Percentiles rank a stretch among this genome's conserved stretches.
Conservation (phyloP, 139 green algal genomes). For the Coelastrella sp. region DNA sequence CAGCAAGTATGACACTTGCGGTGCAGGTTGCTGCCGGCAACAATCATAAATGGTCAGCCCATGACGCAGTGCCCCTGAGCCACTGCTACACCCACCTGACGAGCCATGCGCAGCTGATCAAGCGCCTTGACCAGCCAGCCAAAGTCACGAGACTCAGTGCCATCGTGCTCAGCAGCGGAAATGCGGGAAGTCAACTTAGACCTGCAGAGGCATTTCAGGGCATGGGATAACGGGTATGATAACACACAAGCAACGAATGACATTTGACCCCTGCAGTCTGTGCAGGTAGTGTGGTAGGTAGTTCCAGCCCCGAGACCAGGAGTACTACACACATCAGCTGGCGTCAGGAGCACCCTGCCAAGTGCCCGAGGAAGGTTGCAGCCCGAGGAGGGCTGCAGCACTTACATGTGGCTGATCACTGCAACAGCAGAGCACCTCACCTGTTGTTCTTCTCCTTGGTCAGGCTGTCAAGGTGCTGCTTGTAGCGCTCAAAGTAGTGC, state of each 20-base stretch:
- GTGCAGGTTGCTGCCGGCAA: too few species aligned
- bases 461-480: constrained; percentile 70
- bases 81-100: background rate
- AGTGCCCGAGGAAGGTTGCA: too few species aligned
- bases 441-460: constrained; percentile 49
- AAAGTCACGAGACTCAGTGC: constrained; percentile 63
- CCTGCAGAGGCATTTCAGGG: constrained; percentile 24
- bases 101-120: constrained; percentile 72
- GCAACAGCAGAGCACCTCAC: background rate
- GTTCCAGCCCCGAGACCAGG: too few species aligned
- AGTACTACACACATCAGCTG: too few species aligned
- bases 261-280: too few species aligned
- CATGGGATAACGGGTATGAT: background rate
- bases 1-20: too few species aligned
- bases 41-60: background rate
- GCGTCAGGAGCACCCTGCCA: too few species aligned
- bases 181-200: constrained; percentile 55
- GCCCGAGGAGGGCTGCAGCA: too few species aligned
- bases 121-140: constrained; percentile 67
- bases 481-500: constrained; percentile 88
- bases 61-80: background rate
- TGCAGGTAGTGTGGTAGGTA: too few species aligned
- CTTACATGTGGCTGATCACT: too few species aligned
- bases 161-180: constrained; percentile 63
- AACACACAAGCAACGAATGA: too few species aligned